Evolutionary conservation across 148 eudicot species (phyloP).

Genomic region (Selenicereus undatus): DNA sequence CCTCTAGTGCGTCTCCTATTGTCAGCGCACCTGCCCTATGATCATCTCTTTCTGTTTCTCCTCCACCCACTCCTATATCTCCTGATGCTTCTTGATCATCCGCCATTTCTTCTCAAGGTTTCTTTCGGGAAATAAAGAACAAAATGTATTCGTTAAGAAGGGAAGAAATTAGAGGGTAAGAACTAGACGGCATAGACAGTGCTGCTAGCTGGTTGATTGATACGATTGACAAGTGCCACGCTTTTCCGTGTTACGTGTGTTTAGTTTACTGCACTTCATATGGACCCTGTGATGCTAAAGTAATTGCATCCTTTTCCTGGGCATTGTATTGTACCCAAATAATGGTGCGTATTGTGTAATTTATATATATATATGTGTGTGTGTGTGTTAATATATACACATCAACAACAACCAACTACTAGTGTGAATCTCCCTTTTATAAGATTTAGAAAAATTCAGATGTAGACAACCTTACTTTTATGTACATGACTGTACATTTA

Average conservation of each 20-base stretch:
- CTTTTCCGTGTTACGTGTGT: not conserved
- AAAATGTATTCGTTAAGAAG: no score
- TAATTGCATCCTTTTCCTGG: no score
- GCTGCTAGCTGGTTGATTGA: not conserved
- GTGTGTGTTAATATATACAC: no score
- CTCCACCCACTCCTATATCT: not conserved
- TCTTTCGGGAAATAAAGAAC: not conserved
- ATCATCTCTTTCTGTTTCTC: not conserved
- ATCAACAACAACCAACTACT: no score
- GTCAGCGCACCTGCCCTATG: conserved; percentile 26
- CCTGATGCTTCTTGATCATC: conserved; percentile 15
- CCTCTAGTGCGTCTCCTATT: conserved; percentile 69
- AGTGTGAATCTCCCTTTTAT: no score
- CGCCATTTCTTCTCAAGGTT: not conserved
- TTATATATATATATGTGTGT: no score
- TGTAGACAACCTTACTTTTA: no score
- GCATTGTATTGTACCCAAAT: no score
- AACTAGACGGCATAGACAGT: not conserved
- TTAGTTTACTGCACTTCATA: not conserved
- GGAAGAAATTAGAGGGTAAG: not conserved
- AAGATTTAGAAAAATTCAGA: no score
- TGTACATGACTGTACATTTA: no score
- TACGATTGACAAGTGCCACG: not conserved
- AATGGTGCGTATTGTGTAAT: no score
- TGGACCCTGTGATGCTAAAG: not conserved